Evolutionary conservation across 2,329 filamentous ascomycete genomes (phyloP).

Genomic region (Claviceps monticola): DNA sequence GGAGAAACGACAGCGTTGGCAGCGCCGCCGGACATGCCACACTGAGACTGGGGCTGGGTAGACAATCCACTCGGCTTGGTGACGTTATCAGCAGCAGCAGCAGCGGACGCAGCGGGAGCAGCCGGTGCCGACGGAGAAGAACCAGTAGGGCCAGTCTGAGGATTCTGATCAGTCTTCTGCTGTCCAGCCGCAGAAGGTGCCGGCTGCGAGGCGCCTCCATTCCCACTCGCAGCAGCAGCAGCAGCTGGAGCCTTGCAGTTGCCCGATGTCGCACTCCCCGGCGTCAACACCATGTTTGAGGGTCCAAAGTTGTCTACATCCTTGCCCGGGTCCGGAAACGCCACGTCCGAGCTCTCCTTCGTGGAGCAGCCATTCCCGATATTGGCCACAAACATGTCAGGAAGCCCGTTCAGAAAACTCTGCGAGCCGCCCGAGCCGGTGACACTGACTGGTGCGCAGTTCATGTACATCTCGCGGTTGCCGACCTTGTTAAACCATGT

Average conservation of each 20-base stretch:
- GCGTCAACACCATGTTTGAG: conserved; percentile 15
- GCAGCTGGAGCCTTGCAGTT: conserved; percentile 10
- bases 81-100: background rate
- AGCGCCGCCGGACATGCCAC: background rate
- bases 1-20: conserved; percentile 3
- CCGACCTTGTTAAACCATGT: conserved; percentile 90
- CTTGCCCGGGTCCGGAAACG: conserved; percentile 48
- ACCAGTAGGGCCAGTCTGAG: background rate
- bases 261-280: conserved; percentile 1
- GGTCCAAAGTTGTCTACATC: conserved; percentile 36
- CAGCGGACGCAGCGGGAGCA: background rate
- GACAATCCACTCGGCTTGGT: conserved; percentile 25
- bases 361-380: conserved; percentile 41
- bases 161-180: background rate
- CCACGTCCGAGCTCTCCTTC: conserved; percentile 33
- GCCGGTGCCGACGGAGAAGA: no score
- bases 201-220: background rate
- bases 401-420: conserved; percentile 48
- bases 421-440: conserved; percentile 36
- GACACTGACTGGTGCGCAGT: conserved; percentile 67
- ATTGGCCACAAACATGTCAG: conserved; percentile 58
- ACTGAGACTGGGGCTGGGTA: background rate
- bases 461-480: conserved; percentile 97
- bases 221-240: conserved; percentile 6
- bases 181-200: background rate